Conservation (phyloP, 371 early-diverging fungal species). For the Rhizomucor miehei region DNA sequence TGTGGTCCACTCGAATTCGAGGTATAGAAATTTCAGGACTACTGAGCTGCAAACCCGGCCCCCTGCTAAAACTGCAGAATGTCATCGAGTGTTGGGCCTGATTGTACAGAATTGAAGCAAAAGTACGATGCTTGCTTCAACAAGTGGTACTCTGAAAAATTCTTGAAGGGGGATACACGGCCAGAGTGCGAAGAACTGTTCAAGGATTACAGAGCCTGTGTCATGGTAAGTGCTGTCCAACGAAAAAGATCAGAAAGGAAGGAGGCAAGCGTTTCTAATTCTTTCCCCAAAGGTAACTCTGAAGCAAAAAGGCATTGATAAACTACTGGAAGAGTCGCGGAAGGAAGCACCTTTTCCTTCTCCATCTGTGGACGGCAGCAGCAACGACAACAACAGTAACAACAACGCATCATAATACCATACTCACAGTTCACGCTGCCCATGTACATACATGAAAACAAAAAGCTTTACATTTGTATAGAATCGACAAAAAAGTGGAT, state of each 20-base stretch:
- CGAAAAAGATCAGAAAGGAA: too few species aligned
- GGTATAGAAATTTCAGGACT: too few species aligned
- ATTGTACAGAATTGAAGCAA: conserved; percentile 89
- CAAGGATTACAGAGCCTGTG: conserved; percentile 80
- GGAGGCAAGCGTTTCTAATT: background rate
- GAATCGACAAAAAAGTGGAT: too few species aligned
- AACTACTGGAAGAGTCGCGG: conserved; percentile 70
- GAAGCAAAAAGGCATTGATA: conserved; percentile 78
- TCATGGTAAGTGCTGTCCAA: conserved; percentile 59
- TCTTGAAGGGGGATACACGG: conserved; percentile 79
- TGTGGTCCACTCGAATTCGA: too few species aligned
- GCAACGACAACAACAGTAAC: background rate
- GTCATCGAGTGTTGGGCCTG: conserved; percentile 74
- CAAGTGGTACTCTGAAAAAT: conserved; percentile 94
- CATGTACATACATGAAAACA: background rate
- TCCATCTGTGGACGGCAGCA: conserved; percentile 1
- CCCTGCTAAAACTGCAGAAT: too few species aligned
- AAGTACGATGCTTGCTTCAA: conserved; percentile 92
- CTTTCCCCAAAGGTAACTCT: conserved; percentile 55
- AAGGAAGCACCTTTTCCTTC: conserved; percentile 71
- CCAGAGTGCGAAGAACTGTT: conserved; percentile 87
- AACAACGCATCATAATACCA: conserved; percentile 5
- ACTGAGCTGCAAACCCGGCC: too few species aligned
- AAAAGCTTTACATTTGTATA: too few species aligned
- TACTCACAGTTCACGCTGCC: background rate